Conservation (phyloP, 2,329 filamentous ascomycete genomes). For the Cladosporium sp. region DNA sequence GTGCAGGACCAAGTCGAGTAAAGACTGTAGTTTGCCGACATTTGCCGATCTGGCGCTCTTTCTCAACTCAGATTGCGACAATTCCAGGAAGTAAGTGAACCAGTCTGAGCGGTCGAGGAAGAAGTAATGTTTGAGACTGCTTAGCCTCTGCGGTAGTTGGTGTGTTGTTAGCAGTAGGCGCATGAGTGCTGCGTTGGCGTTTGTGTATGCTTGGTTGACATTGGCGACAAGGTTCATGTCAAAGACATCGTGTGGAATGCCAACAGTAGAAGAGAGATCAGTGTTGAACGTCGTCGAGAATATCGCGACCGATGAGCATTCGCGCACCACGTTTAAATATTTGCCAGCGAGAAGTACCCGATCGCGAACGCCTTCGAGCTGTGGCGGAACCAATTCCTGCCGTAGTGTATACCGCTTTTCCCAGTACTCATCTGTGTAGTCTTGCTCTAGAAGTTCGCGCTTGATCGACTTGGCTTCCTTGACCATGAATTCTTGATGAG, state of each 20-base stretch:
- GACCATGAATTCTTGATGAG: slow-evolving; percentile 88
- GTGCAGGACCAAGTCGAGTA: slow-evolving; percentile 93
- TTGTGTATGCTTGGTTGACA: slow-evolving; percentile 89
- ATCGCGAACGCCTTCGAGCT: slow-evolving; percentile 84
- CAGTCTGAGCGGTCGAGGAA: slow-evolving; percentile 97
- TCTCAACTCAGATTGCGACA: slow-evolving; percentile 74
- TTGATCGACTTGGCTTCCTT: slow-evolving; percentile 95
- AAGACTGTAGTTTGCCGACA: slow-evolving; percentile 84
- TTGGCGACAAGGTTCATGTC: slow-evolving; percentile 91
- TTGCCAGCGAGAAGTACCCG: slow-evolving; percentile 95
- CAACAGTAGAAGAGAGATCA: slow-evolving; percentile 76
- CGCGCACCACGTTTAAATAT: slow-evolving; percentile 94
- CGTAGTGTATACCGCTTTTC: slow-evolving; percentile 94
- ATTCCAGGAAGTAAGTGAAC: slow-evolving; percentile 95
- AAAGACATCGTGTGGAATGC: slow-evolving; percentile 89
- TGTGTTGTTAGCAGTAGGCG: slow-evolving; percentile 89
- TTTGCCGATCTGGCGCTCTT: slow-evolving; percentile 89
- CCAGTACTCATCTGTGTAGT: slow-evolving; percentile 99
- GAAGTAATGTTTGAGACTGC: slow-evolving; percentile 97
- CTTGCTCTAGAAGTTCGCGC: slow-evolving; percentile 83
- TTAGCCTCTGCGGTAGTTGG: slow-evolving; percentile 77
- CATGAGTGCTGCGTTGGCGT: slow-evolving; percentile 90
- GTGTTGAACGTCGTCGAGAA: slow-evolving; percentile 64
- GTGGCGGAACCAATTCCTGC: slow-evolving; percentile 84
- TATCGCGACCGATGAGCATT: slow-evolving; percentile 60